Conservation (phyloP, 768 basidiomycete species). For the Albatrellus ellisii region DNA sequence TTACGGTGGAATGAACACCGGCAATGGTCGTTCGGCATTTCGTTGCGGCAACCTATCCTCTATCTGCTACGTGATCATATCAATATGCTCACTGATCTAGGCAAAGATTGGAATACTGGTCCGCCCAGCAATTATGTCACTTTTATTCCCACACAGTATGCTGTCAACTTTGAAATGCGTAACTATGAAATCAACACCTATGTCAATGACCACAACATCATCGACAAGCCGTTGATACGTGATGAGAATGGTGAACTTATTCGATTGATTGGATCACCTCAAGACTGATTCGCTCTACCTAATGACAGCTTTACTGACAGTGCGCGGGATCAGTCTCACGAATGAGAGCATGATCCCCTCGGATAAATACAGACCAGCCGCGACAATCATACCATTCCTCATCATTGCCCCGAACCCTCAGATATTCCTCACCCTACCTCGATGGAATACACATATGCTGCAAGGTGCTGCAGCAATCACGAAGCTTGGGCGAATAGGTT, state of each 20-base stretch:
- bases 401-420: slow-evolving; percentile 45
- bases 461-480: slow-evolving; percentile 48
- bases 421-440: slow-evolving; percentile 57
- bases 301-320: slow-evolving; percentile 52
- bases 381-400: slow-evolving; percentile 50
- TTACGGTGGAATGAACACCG: slow-evolving; percentile 72
- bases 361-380: slow-evolving; percentile 59
- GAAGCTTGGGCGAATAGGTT: slow-evolving; percentile 46
- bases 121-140: slow-evolving; percentile 68
- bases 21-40: slow-evolving; percentile 67
- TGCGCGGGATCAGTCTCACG: slow-evolving; percentile 45
- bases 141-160: slow-evolving; percentile 77
- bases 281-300: neutral
- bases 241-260: slow-evolving; percentile 68
- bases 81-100: slow-evolving; percentile 89
- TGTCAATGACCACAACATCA: slow-evolving; percentile 93
- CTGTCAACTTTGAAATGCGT: slow-evolving; percentile 52
- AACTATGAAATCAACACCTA: slow-evolving; percentile 72
- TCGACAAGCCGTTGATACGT: slow-evolving; percentile 68
- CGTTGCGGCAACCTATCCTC: slow-evolving; percentile 57
- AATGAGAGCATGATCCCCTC: slow-evolving; percentile 47
- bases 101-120: slow-evolving; percentile 82
- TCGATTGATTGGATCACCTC: neutral
- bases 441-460: slow-evolving; percentile 79
- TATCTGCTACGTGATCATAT: slow-evolving; percentile 86